These are phyloP conservation scores for Sclerotinia glacialis DNA, from an alignment of 2,329 filamentous ascomycete species.

Conservation along the genomic window DNA sequence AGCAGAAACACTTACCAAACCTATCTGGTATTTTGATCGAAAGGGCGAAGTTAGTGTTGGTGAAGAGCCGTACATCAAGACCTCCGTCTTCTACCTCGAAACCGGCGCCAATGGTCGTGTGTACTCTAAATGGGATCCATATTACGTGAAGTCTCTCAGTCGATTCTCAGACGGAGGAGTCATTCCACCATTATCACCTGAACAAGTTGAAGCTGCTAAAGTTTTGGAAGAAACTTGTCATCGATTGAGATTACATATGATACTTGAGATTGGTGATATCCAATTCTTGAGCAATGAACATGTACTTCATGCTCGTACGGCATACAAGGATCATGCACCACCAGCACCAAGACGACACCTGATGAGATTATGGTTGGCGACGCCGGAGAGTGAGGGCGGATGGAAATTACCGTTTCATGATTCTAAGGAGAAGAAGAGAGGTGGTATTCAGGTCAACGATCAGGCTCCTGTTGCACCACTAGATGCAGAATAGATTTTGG, in stretches of 20 bases:
- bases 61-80: constrained; percentile 70
- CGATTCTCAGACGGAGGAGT: constrained; percentile 71
- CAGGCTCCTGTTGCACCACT: constrained; percentile 70
- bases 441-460: constrained; percentile 84
- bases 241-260: constrained; percentile 74
- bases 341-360: constrained; percentile 71
- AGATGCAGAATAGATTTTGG: constrained; percentile 64
- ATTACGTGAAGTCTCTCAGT: constrained; percentile 73
- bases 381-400: constrained; percentile 77
- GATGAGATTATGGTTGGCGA: constrained; percentile 80
- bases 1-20: constrained; percentile 68
- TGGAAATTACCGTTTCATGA: constrained; percentile 84
- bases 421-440: constrained; percentile 78
- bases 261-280: constrained; percentile 82
- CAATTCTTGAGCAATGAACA: constrained; percentile 83
- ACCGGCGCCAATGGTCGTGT: constrained; percentile 62
- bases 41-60: constrained; percentile 78
- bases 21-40: constrained; percentile 89
- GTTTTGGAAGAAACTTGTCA: constrained; percentile 76
- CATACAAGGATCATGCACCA: constrained; percentile 69
- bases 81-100: constrained; percentile 75
- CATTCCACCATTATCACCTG: constrained; percentile 68
- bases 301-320: constrained; percentile 76
- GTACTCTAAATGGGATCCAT: constrained; percentile 87
- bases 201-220: constrained; percentile 64